Conservation (phyloP, 2,329 filamentous ascomycete species). For the Emmonsiellopsis sp. region DNA sequence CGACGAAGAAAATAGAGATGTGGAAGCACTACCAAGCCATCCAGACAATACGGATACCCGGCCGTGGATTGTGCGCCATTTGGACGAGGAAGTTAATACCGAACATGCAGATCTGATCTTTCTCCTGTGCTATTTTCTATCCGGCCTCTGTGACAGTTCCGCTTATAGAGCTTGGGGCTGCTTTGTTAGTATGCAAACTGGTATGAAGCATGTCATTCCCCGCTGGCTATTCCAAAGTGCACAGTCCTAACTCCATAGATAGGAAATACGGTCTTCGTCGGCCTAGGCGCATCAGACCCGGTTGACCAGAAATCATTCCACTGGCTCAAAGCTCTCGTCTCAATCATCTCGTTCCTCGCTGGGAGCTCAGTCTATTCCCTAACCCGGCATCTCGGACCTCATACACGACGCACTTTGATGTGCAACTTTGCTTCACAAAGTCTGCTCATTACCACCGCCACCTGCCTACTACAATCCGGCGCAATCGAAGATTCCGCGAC, state of each 20-base stretch:
- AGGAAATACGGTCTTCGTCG: constrained; percentile 41
- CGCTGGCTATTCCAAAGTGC: not conserved
- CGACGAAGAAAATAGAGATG: not conserved
- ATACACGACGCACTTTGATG: constrained; percentile 29
- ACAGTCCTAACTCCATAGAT: not conserved
- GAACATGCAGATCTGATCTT: constrained; percentile 29
- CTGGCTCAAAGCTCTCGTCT: constrained; percentile 37
- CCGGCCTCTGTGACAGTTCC: constrained; percentile 37
- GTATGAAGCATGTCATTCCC: constrained; percentile 19
- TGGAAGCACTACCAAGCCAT: not conserved
- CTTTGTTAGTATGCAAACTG: constrained; percentile 41
- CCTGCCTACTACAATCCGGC: constrained; percentile 29
- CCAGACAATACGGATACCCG: not conserved
- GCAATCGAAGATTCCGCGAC: constrained; percentile 26
- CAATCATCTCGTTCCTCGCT: constrained; percentile 33
- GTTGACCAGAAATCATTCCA: constrained; percentile 31
- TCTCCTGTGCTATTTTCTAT: constrained; percentile 31
- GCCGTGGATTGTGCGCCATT: not conserved
- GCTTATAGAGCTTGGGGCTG: constrained; percentile 40
- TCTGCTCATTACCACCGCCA: constrained; percentile 30
- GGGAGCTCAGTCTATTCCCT: constrained; percentile 33
- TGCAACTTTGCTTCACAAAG: constrained; percentile 34
- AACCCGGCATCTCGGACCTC: constrained; percentile 28
- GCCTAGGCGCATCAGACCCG: constrained; percentile 34
- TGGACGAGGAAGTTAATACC: constrained; percentile 15